These are phyloP conservation scores for Solanum acaule DNA, from an alignment of 257 asterid genomes.

Conservation along the genomic window DNA sequence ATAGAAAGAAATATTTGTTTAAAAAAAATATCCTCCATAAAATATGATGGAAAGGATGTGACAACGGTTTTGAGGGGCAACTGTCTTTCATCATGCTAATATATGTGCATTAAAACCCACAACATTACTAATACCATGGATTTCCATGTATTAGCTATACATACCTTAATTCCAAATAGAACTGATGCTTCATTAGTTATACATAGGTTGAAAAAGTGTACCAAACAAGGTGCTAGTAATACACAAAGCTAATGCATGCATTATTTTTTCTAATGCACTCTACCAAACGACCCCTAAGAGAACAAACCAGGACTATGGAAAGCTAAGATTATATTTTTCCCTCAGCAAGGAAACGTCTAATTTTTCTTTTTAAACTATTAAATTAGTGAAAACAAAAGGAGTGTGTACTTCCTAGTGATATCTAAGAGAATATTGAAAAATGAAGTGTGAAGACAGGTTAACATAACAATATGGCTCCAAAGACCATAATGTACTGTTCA, in stretches of 20 bases:
- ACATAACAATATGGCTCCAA: background rate
- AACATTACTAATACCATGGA: background rate
- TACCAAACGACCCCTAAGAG: background rate
- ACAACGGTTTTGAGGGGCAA: background rate
- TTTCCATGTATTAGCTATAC: background rate
- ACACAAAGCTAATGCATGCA: background rate
- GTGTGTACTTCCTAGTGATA: background rate
- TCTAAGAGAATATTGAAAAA: background rate
- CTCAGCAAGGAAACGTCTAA: background rate
- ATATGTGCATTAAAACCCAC: background rate
- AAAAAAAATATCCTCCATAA: background rate
- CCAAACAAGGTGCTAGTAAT: background rate
- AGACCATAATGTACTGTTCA: background rate
- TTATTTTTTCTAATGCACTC: background rate
- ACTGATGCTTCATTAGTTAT: background rate
- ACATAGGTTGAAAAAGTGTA: background rate
- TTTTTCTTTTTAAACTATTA: background rate
- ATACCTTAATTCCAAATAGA: background rate
- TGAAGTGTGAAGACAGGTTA: background rate
- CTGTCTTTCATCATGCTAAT: background rate
- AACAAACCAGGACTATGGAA: background rate
- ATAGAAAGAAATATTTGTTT: background rate
- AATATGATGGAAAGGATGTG: background rate
- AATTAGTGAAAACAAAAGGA: background rate
- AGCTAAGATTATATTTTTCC: background rate